Percentiles rank a stretch among this genome's conserved stretches.
Conservation (phyloP, 345 rosid genomes). For the Gossypium ekmanianum region DNA sequence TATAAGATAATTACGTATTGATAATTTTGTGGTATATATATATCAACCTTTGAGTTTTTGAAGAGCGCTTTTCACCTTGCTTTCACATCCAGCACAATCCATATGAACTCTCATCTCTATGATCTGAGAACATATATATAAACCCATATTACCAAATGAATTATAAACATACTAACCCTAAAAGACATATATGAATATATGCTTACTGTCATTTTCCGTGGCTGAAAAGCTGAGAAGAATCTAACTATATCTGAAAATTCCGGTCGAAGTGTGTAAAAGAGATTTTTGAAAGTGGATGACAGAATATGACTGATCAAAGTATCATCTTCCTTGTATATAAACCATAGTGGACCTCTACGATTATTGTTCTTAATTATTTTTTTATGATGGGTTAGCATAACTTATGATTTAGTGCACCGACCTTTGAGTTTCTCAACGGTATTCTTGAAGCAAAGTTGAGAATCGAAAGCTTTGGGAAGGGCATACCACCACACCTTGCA, state of each 20-base stretch:
- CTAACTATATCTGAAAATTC: background rate
- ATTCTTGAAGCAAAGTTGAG: conserved; percentile 3
- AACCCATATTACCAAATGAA: background rate
- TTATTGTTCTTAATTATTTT: background rate
- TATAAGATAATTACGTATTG: no score
- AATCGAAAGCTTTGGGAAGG: background rate
- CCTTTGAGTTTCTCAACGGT: background rate
- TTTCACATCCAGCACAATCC: conserved; percentile 82
- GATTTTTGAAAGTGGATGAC: background rate
- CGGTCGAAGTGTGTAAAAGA: background rate
- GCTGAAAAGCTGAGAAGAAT: background rate
- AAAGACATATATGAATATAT: background rate
- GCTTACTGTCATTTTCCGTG: conserved; percentile 10
- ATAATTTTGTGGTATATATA: background rate
- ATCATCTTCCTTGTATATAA: background rate
- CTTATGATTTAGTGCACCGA: conserved; percentile 7
- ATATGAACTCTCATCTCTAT: conserved; percentile 84
- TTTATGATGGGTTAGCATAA: background rate
- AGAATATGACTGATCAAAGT: background rate
- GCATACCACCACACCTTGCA: background rate
- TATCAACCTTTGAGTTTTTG: conserved; percentile 59
- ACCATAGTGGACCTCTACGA: background rate
- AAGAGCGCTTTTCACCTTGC: conserved; percentile 57
- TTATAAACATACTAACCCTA: background rate
- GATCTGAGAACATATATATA: conserved; percentile 34